These are phyloP conservation scores for Trichoderma guizhouense DNA, from an alignment of 2,329 filamentous ascomycete genomes.

Conservation along the genomic window DNA sequence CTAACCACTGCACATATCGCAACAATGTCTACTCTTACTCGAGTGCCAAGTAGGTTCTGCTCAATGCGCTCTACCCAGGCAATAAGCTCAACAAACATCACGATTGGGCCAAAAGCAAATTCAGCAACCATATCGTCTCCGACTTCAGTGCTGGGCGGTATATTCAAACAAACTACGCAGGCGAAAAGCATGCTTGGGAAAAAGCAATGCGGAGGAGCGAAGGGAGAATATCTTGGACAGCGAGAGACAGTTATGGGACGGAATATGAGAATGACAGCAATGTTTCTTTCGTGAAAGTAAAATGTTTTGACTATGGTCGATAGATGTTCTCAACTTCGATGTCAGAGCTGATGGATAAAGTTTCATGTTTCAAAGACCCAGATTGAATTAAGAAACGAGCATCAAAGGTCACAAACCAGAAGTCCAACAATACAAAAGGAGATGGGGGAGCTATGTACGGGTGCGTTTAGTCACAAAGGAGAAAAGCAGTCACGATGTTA, in stretches of 20 bases:
- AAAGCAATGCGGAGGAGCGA: not conserved
- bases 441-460: not conserved
- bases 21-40: not conserved
- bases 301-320: not conserved
- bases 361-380: not conserved
- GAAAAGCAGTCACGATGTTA: not conserved
- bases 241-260: not conserved
- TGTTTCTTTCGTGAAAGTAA: not conserved
- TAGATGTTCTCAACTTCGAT: not conserved
- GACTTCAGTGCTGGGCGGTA: no score
- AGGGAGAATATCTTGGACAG: not conserved
- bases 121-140: no score
- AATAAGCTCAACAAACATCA: not conserved
- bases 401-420: not conserved
- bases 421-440: not conserved
- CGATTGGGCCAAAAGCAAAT: no score
- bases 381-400: not conserved
- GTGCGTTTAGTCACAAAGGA: not conserved
- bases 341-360: not conserved
- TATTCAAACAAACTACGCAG: not conserved
- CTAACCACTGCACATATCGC: no score
- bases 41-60: not conserved
- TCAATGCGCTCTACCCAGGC: not conserved
- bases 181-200: not conserved
- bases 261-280: not conserved